Percentiles rank a stretch among this genome's conserved stretches.
Evolutionary conservation across 768 basidiomycete species (phyloP).

Genomic region (Tylopilus rubrobrunneus): DNA sequence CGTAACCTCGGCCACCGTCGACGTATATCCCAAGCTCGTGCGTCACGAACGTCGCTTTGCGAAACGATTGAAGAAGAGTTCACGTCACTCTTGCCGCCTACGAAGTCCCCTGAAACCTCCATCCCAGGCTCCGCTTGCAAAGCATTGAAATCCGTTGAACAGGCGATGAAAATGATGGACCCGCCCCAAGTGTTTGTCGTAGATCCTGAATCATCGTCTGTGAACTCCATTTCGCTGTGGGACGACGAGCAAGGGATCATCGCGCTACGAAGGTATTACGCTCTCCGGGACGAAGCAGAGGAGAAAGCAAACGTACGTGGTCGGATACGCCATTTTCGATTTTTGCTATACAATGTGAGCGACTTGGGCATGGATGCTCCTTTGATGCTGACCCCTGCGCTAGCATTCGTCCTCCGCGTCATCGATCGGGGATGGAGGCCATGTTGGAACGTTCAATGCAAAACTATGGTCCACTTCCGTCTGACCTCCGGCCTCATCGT

Average conservation of each 20-base stretch:
- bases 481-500: slow-evolving; percentile 61
- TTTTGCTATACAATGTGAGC: slow-evolving; percentile 71
- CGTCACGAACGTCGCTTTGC: slow-evolving; percentile 66
- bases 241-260: slow-evolving; percentile 67
- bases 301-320: slow-evolving; percentile 68
- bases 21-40: slow-evolving; percentile 59
- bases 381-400: slow-evolving; percentile 1
- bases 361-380: background rate
- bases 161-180: slow-evolving; percentile 23
- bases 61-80: slow-evolving; percentile 79
- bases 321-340: slow-evolving; percentile 68
- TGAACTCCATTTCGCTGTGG: slow-evolving; percentile 48
- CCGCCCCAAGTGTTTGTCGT: slow-evolving; percentile 50
- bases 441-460: slow-evolving; percentile 69
- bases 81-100: slow-evolving; percentile 29
- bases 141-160: slow-evolving; percentile 17
- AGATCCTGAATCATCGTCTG: slow-evolving; percentile 50
- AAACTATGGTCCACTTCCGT: slow-evolving; percentile 69
- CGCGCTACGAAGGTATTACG: slow-evolving; percentile 63
- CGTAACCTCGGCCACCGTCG: slow-evolving; percentile 69
- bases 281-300: slow-evolving; percentile 64
- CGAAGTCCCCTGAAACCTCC: slow-evolving; percentile 24
- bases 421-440: slow-evolving; percentile 66
- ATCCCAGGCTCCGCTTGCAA: slow-evolving; percentile 27
- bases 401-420: slow-evolving; percentile 68